Evolutionary conservation across 495 filamentous ascomycete genomes (phyloP), one percentile per base, ranked within the genome.

Genomic region (Ramalina intermedia): DNA sequence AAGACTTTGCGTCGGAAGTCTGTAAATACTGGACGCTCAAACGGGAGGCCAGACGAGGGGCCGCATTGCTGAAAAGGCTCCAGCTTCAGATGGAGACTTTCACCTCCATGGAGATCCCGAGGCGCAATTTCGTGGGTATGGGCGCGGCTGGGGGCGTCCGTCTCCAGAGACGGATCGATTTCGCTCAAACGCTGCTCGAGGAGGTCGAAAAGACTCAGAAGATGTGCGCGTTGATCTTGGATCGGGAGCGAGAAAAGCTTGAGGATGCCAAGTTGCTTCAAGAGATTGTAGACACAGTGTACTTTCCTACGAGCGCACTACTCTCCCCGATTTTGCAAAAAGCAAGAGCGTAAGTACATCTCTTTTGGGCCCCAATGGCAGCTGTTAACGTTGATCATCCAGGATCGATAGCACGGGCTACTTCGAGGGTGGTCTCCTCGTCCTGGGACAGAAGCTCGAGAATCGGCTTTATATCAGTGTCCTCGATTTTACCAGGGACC

Each of bases 1-100:
- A 90, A 57, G 87, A 96, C 41, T 99, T 85, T 66, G 81, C 87
- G 1, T 84, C 84, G 29, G 88, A 96, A 59, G 84, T 83, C 2
- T 96, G 89, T 68, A 86, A 85, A 53, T 99, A 96, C 64, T 99
- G 91, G 91, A 96, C 91, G 0, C 68, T 96, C 46, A 99, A 99
- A 64, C 76, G 91, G 36, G 91, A 99, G 63, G 85, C 90, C 38
- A 74, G 91, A 35, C 74, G 91, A 52, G 91, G 91, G 27, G 91
- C 91, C 14, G 85, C 90, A 16, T 69, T 96, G 38, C 72, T 99
- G 43, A 95, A 95, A 66, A 79, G 91, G 36, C 71, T 96, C 8
- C 91, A 98, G 59, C 64, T 96, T 29, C 89, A 94, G 63, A 82
- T 88, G 77, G 90, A 95, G 59, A 82, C 85, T 1, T 98, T 96